These are phyloP conservation scores for Crithidia thermophila DNA, from an alignment of 208 protist genomes.

Conservation along the genomic window DNA sequence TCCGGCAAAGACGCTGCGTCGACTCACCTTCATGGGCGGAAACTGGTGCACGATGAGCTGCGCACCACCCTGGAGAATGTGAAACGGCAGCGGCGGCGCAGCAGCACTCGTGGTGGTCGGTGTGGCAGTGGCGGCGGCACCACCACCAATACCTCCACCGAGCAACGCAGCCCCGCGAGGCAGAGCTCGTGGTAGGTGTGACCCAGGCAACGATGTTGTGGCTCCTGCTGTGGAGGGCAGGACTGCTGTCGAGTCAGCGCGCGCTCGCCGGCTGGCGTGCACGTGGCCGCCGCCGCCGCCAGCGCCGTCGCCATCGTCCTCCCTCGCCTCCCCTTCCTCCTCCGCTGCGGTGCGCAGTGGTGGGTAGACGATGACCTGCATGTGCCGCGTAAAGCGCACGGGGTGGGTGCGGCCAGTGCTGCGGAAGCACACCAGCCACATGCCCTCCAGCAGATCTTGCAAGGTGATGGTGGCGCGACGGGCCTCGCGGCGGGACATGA, in stretches of 20 bases:
- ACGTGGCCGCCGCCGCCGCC: neutral
- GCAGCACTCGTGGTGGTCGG: conserved; percentile 7
- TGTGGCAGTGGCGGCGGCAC: neutral
- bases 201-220: neutral
- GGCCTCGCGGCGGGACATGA: conserved; percentile 78
- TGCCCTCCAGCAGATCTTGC: conserved; percentile 62
- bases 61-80: conserved; percentile 68
- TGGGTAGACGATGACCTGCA: conserved; percentile 45
- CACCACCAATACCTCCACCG: neutral
- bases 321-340: conserved; percentile 7
- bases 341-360: conserved; percentile 26
- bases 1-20: conserved; percentile 27
- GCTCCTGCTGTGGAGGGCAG: neutral
- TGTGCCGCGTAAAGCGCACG: conserved; percentile 41
- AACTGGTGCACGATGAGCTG: conserved; percentile 70
- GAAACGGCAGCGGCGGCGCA: conserved; percentile 41
- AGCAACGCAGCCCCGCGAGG: neutral
- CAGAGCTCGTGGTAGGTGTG: too few relatives aligned
- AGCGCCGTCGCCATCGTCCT: neutral
- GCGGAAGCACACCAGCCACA: conserved; percentile 70
- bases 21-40: conserved; percentile 60
- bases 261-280: neutral
- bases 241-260: neutral
- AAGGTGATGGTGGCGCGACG: conserved; percentile 42
- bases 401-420: conserved; percentile 56